Base-by-base conservation (phyloP, 1,139 yeast genomes). In the Nadsonia starkeyi-henricii region DNA sequence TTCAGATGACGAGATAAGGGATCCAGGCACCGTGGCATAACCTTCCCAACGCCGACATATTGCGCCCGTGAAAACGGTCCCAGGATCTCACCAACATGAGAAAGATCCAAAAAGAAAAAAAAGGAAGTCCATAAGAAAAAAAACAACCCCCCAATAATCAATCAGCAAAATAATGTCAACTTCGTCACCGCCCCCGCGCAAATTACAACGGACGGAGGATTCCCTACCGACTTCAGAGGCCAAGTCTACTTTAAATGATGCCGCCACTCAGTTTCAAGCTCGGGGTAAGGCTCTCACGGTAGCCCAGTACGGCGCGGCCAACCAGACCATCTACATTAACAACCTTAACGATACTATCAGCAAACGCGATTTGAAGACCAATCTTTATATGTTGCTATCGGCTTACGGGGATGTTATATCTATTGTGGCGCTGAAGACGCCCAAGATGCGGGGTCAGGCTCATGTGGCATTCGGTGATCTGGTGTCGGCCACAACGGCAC, bases 371-470 rank as follows among this genome's bases (percentile, higher is more conserved):
- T 42, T 84, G 51, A 74, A 73, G 54, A 74, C 74, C 50, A 73
- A 73, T 51, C 65, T 85, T 30, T 83, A 79, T 61, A 60, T 82
- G 48, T 62, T 82, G 7, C 82, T 81, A 58, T 70, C 83, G 18
- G 71, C 81, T 0, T 82, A 73, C 59, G 94, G 93, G 1, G 85
- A 79, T 54, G 72, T 85, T 1, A 60, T 83, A 2, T 77, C 77
- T 39, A 70, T 85, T 21, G 68, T 72, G 30, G 68, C 74, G 9
- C 59, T 71, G 46, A 71, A 72, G 47, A 68, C 72, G 19, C 66
- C 70, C 15, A 70, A 70, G 55, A 70, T 78, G 69, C 69, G 89
- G 42, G 95, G 95, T 0, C 93, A 83, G 62, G 95, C 93, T 0
- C 86, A 83, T 67, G 63, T 85, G 1, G 72, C 77, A 4, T 75